Conservation (phyloP, 2,329 filamentous ascomycete genomes). For the Aspergillus transmontanensis region DNA sequence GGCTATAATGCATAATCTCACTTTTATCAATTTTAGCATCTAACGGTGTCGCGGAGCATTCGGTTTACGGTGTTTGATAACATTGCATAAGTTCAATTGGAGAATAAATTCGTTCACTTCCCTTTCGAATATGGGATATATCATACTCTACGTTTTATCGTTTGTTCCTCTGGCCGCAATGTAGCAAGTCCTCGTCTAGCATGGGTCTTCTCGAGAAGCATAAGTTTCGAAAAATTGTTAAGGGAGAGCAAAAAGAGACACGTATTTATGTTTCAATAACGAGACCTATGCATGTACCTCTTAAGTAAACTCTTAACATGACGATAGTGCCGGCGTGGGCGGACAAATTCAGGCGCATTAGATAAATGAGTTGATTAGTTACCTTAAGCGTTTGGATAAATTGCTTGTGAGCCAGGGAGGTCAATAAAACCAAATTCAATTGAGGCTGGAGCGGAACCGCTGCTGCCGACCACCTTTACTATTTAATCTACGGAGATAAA, state of each 20-base stretch:
- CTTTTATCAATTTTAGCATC: constrained; percentile 17
- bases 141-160: neutral
- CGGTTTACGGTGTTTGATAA: constrained; percentile 9
- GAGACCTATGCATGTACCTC: neutral
- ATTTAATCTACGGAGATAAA: neutral
- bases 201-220: neutral
- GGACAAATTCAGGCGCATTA: neutral
- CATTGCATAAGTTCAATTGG: constrained; percentile 11
- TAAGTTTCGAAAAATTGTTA: neutral
- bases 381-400: neutral
- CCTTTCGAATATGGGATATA: neutral
- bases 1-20: constrained; percentile 20
- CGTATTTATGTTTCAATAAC: neutral
- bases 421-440: neutral
- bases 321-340: neutral
- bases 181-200: neutral
- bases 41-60: constrained; percentile 23
- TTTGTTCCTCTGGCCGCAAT: neutral
- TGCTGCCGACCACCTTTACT: too few species aligned
- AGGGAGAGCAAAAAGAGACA: neutral
- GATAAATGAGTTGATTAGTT: neutral
- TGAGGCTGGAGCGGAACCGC: neutral
- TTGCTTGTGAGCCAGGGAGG: neutral
- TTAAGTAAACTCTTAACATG: neutral
- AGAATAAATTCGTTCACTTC: neutral